phyloP scores from a whole-genome alignment of 305 asterid species.

The Plantago coronopus region DNA sequence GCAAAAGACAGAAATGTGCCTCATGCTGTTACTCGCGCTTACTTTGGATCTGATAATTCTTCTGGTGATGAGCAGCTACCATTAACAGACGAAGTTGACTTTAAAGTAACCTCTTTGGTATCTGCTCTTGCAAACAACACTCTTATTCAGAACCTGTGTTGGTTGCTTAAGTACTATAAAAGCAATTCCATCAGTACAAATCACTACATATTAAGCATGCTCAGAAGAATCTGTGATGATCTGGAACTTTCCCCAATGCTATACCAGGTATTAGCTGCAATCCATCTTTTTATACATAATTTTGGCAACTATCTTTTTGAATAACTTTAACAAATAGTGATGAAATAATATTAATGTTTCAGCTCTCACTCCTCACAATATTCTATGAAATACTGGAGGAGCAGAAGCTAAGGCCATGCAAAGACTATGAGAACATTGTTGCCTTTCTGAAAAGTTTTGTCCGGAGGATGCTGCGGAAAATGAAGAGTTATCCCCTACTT shows the following conservation, averaged over 20 bases:
- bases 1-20: slow-evolving; percentile 32
- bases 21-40: slow-evolving; percentile 33
- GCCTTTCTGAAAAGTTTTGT: slow-evolving; percentile 63
- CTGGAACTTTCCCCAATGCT: slow-evolving; percentile 92
- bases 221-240: slow-evolving; percentile 78
- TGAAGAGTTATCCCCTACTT: slow-evolving; percentile 86
- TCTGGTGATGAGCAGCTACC: slow-evolving; percentile 72
- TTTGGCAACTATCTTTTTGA: slow-evolving; percentile 21
- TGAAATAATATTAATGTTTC: slow-evolving; percentile 27
- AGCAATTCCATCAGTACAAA: slow-evolving; percentile 74
- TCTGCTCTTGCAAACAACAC: slow-evolving; percentile 69
- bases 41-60: slow-evolving; percentile 54
- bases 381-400: slow-evolving; percentile 86
- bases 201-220: slow-evolving; percentile 62
- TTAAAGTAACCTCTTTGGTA: slow-evolving; percentile 67
- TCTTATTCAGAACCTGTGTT: slow-evolving; percentile 71
- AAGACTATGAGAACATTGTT: slow-evolving; percentile 73
- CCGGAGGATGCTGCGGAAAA: slow-evolving; percentile 82
- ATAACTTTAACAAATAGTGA: background rate
- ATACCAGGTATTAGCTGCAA: slow-evolving; percentile 67
- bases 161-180: slow-evolving; percentile 85
- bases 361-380: slow-evolving; percentile 74
- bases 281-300: slow-evolving; percentile 8
- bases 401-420: slow-evolving; percentile 77
- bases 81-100: slow-evolving; percentile 69